Evolutionary conservation across 768 basidiomycete species (phyloP).

Genomic region (Rhodosporidiobolus sp.): DNA sequence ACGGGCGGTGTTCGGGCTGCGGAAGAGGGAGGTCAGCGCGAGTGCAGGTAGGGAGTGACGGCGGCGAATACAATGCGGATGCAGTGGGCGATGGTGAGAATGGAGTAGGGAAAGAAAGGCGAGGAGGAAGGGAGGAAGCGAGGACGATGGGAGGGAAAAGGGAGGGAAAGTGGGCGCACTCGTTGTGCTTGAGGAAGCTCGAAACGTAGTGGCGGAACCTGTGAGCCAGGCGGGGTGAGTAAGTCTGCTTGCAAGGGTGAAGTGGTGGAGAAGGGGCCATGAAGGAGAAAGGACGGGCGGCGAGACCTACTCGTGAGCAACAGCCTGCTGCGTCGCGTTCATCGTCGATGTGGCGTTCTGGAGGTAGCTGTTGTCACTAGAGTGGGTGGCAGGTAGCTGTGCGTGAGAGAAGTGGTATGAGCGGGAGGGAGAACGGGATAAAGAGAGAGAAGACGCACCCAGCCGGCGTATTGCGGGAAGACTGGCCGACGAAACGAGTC

Average conservation of each 20-base stretch:
- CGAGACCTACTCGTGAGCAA: not conserved
- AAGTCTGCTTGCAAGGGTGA: not conserved
- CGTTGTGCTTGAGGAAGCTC: conserved; percentile 11
- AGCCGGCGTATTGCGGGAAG: no score
- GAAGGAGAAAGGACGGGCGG: not conserved
- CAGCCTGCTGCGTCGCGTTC: conserved; percentile 8
- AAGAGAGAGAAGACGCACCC: no score
- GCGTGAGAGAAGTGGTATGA: no score
- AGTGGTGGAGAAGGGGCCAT: not conserved
- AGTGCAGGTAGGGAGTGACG: no score
- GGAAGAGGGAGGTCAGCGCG: no score
- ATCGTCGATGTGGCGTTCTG: conserved; percentile 10
- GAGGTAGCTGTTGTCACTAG: not conserved
- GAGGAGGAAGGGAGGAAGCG: not conserved
- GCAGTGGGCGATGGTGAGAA: no score
- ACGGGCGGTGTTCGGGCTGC: conserved; percentile 10
- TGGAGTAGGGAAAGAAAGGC: no score
- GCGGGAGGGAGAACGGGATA: no score
- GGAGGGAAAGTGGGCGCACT: not conserved
- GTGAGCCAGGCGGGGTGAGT: not conserved
- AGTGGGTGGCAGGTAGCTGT: not conserved
- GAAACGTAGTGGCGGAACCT: conserved; percentile 16
- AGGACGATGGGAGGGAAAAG: not conserved
- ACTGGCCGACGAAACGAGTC: no score
- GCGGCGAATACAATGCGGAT: no score